phyloP scores from a whole-genome alignment of 805 yeast species.

The Cyberlindnera euphorbiiphila region DNA sequence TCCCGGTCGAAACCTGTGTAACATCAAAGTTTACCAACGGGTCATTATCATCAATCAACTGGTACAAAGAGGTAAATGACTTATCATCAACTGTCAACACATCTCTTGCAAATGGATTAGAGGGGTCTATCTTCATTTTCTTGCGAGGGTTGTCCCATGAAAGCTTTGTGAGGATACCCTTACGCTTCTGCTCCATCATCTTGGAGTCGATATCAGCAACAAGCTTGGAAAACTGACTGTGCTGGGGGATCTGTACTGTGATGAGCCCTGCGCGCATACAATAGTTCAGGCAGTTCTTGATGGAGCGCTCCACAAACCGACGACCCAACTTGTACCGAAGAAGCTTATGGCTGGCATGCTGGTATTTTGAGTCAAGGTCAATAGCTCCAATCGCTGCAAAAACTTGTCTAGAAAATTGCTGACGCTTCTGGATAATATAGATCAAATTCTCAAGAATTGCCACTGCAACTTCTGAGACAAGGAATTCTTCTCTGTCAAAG shows the following conservation, averaged over 20 bases:
- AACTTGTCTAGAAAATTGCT: conserved; percentile 54
- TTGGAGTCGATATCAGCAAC: conserved; percentile 23
- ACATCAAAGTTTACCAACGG: conserved; percentile 68
- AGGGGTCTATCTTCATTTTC: conserved; percentile 22
- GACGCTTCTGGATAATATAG: conserved; percentile 61
- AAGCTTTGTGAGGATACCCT: conserved; percentile 23
- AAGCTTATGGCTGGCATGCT: conserved; percentile 35
- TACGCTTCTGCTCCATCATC: conserved; percentile 27
- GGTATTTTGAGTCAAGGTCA: conserved; percentile 55
- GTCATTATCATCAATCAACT: conserved; percentile 57
- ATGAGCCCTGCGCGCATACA: conserved; percentile 36
- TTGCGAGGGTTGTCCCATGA: conserved; percentile 29
- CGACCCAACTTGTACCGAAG: conserved; percentile 48
- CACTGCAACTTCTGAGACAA: conserved; percentile 56
- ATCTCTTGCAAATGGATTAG: conserved; percentile 30
- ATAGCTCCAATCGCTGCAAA: conserved; percentile 56
- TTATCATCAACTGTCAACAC: conserved; percentile 36
- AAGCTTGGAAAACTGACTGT: conserved; percentile 17
- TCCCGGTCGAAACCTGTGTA: conserved; percentile 58
- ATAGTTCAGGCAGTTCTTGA: conserved; percentile 42
- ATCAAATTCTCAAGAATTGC: conserved; percentile 66
- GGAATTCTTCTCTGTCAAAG: conserved; percentile 51
- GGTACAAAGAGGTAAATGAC: conserved; percentile 62
- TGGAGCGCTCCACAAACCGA: conserved; percentile 59
- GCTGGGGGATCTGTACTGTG: conserved; percentile 17